phyloP scores from a whole-genome alignment of 495 filamentous ascomycete species.

The Hypoxylon crocopeplum region DNA sequence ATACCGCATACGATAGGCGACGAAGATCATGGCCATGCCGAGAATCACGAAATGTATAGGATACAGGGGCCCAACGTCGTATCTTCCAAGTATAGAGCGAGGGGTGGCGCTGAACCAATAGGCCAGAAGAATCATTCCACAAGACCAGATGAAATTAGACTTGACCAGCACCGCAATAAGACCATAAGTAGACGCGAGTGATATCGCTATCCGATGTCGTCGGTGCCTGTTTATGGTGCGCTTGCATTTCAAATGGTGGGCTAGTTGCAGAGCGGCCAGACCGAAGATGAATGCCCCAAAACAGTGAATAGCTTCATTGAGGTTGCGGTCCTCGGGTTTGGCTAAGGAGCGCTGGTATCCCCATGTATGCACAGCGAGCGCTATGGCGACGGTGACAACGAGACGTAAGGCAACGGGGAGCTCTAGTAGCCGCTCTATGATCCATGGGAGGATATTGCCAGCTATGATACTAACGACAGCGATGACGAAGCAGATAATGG shows the following conservation, averaged over 20 bases:
- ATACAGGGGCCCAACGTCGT: neutral
- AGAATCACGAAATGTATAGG: neutral
- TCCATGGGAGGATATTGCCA: neutral
- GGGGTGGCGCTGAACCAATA: too few relatives aligned
- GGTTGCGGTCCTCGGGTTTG: neutral
- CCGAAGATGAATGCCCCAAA: constrained; percentile 5
- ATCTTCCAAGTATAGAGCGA: neutral
- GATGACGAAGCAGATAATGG: neutral
- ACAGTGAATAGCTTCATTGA: constrained; percentile 10
- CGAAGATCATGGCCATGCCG: neutral
- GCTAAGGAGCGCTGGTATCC: constrained; percentile 2
- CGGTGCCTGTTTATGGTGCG: too few relatives aligned
- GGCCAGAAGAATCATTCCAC: neutral
- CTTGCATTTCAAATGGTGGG: neutral
- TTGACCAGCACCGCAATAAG: neutral
- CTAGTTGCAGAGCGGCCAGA: constrained; percentile 1
- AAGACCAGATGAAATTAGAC: constrained; percentile 12
- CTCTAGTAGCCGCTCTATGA: neutral
- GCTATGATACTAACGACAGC: neutral
- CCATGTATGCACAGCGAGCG: neutral
- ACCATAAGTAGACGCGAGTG: neutral
- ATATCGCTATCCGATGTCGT: neutral
- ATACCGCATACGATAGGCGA: constrained; percentile 1
- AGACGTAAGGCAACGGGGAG: neutral
- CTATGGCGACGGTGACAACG: neutral